phyloP scores from a whole-genome alignment of 768 basidiomycete genomes.

The Panaeolus cyanescens region DNA sequence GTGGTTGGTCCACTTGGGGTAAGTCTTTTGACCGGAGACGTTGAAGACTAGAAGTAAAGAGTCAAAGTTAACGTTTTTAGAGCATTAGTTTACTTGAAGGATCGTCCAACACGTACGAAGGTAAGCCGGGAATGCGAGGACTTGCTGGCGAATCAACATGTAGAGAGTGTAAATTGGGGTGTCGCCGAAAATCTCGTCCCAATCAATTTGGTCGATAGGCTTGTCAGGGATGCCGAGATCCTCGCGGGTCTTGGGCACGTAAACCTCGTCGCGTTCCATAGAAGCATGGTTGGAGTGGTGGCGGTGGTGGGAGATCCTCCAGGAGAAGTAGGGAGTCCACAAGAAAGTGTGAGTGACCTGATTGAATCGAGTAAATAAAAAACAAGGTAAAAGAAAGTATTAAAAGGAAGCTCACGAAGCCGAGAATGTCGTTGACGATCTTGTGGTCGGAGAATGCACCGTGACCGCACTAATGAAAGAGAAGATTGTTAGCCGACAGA shows the following conservation, averaged over 20 bases:
- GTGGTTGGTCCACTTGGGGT: slow-evolving; percentile 68
- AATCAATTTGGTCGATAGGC: slow-evolving; percentile 39
- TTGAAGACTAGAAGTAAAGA: slow-evolving; percentile 48
- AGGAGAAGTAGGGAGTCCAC: slow-evolving; percentile 57
- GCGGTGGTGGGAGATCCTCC: slow-evolving; percentile 56
- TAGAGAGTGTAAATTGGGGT: slow-evolving; percentile 62
- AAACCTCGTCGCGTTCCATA: slow-evolving; percentile 58
- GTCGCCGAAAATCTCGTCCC: slow-evolving; percentile 58
- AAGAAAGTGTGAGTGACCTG: slow-evolving; percentile 48
- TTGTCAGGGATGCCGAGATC: slow-evolving; percentile 53
- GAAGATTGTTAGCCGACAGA: slow-evolving; percentile 2
- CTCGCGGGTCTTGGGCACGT: slow-evolving; percentile 60
- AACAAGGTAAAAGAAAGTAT: not conserved
- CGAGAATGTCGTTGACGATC: slow-evolving; percentile 48
- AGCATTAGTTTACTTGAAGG: slow-evolving; percentile 1
- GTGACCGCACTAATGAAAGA: slow-evolving; percentile 49
- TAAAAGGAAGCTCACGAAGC: slow-evolving; percentile 41
- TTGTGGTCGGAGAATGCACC: slow-evolving; percentile 54
- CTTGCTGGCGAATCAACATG: slow-evolving; percentile 56
- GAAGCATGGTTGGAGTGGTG: slow-evolving; percentile 54
- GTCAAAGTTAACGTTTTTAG: not conserved
- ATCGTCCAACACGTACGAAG: slow-evolving; percentile 40
- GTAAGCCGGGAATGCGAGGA: slow-evolving; percentile 64
- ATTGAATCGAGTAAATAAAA: slow-evolving; percentile 1
- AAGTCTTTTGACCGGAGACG: slow-evolving; percentile 60